Base-by-base conservation (phyloP, 306 rosid species). In the Ochetophila trinervis region DNA sequence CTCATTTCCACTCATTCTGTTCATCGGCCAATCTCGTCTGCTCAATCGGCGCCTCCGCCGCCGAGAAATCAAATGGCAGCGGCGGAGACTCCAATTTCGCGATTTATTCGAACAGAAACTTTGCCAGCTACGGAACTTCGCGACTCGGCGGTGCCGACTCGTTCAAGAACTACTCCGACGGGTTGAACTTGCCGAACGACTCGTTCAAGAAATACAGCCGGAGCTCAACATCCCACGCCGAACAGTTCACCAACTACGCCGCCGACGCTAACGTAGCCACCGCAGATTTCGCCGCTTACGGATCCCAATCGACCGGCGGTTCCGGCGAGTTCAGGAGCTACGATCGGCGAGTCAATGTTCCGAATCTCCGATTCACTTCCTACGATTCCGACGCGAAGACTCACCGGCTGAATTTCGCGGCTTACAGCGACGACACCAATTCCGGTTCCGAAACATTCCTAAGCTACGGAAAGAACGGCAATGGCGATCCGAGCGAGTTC, bases 141-240 rank as follows among this genome's bases (percentile, higher is more conserved):
- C 62, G 66, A 67, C 65, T 57, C 37, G 77, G 68, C 15, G 87
- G 86, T 5, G 57, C 49, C 21, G 95, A 93, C 78, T 87, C 91
- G 14, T 93, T 93, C 83, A 86, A 84, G 63, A 93, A 93, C 84
- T 93, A 93, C 76, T 93, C 98, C 0, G 70, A 69, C 17, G 86
- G 77, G 19, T 15, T 89, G 45, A 93, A 93, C 88, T 70, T 80
- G 12, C 82, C 83, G 27, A 70, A 23, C 7, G 94, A 93, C 73
- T 81, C 88, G 16, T 93, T 93, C 84, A 70, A 77, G 7, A 71
- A 34, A 17, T 93, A 93, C 88, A 77, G 88, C 53, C 21, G 71
- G 0, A 60, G 22, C 65, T 69, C 98, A 2, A 75, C 55, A 30
- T 62, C 82, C 14, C 95, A 74, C 70, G 10, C 57, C 17, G 93